These are phyloP conservation scores for Cercospora berteroae DNA, from an alignment of 2,329 filamentous ascomycete species.

Conservation along the genomic window DNA sequence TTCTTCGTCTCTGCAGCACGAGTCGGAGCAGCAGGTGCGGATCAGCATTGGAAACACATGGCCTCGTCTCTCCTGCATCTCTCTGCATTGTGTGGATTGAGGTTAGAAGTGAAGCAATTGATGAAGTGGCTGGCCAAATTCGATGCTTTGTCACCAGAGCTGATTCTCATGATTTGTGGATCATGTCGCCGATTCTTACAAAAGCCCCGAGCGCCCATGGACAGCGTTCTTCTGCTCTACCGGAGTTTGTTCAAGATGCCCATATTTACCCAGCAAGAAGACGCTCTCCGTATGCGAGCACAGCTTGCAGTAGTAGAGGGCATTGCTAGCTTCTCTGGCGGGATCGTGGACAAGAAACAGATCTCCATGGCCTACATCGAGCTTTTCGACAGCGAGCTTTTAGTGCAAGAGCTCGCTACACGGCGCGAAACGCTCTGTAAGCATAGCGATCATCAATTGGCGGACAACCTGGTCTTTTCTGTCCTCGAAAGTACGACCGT, in stretches of 20 bases:
- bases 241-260: not conserved
- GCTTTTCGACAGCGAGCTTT: not conserved
- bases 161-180: not conserved
- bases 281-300: not conserved
- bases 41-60: not conserved
- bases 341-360: not conserved
- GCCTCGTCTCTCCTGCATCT: slow-evolving; percentile 1
- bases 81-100: not conserved
- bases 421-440: not conserved
- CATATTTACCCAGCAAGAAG: not conserved
- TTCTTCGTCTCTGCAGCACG: not conserved
- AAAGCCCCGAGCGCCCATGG: not conserved
- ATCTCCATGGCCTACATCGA: not conserved
- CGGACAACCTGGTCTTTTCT: not conserved
- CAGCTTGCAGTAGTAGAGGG: not conserved
- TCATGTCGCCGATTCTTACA: not conserved
- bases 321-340: not conserved
- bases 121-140: not conserved
- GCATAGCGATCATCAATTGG: not conserved
- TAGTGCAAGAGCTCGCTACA: not conserved
- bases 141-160: not conserved
- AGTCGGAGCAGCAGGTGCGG: not conserved
- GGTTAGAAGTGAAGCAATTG: not conserved
- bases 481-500: not conserved
- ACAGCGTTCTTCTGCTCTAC: not conserved